phyloP scores from a whole-genome alignment of 75 land plant species.

The Sequoia sempervirens region DNA sequence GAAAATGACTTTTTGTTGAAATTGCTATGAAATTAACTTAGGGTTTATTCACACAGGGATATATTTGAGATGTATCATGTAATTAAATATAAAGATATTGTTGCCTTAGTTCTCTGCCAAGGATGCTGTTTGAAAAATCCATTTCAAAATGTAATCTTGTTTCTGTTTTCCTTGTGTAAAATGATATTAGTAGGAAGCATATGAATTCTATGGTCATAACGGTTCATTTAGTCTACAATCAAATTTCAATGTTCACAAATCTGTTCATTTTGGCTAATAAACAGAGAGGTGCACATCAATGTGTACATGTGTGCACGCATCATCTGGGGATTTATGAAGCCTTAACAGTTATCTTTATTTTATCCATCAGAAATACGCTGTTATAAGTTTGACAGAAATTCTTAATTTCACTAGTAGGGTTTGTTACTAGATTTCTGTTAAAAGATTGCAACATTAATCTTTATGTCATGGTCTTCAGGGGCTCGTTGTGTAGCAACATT shows the following conservation, averaged over 20 bases:
- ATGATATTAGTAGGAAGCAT: not conserved
- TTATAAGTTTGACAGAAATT: not conserved
- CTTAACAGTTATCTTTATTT: not conserved
- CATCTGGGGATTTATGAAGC: not conserved
- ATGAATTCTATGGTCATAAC: not conserved
- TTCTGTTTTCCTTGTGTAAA: not conserved
- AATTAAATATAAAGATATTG: not conserved
- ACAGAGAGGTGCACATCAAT: not conserved
- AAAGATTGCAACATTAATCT: not conserved
- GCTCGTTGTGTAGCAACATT: constrained; percentile 91
- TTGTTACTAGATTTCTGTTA: not conserved
- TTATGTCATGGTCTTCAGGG: constrained; percentile 33
- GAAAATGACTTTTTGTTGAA: too few species aligned
- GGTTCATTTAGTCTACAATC: not conserved
- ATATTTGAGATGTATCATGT: too few species aligned
- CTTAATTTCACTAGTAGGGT: not conserved
- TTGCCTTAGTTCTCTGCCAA: not conserved
- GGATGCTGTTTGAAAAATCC: not conserved
- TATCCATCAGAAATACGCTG: not conserved
- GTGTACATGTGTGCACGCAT: not conserved
- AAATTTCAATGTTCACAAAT: not conserved
- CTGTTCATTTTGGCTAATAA: not conserved
- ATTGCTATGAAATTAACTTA: too few species aligned
- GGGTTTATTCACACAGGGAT: not conserved
- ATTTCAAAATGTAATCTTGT: not conserved